Evolutionary conservation across 345 rosid genomes (phyloP), one percentile per base, ranked within the genome.

Genomic region (Dipteronia dyeriana): DNA sequence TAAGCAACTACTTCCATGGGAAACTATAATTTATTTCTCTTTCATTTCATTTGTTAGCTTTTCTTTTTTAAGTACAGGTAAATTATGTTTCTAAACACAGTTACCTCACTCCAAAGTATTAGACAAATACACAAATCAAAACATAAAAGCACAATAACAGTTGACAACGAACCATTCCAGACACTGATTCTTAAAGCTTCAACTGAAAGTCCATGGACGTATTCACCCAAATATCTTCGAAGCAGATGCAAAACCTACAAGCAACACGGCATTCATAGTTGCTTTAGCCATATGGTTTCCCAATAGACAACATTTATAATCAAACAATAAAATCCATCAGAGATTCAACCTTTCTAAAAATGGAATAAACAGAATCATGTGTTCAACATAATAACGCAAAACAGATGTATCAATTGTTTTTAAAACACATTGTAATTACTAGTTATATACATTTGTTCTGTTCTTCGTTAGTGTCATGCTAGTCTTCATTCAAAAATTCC

Each of bases 151-250:
- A 61, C 13, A n/a, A 17, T 10, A 38, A 64, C 49, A 57, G 74
- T 34, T 49, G 7, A 75, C 72, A 53, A 65, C 82, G 20, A 79
- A 96, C 99, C 99, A 88, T 92, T 96, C 99, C 99, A 96, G 71
- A 96, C 98, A 82, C 99, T 94, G 84, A 96, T 96, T 79, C 95
- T 82, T 84, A 96, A 80, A 78, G 97, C 97, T 87, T 96, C 99
- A 14, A 76, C 82, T 1, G 99, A 96, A 71, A 96, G 98, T 74
- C 97, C 99, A 39, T 94, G 93, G 56, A 96, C 99, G 79, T 96
- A 94, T 81, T 96, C 98, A 17, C 99, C 98, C 85, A 96, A 86
- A 84, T 96, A 96, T 85, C 87, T 91, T 82, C 95, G 97, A 84
- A 96, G 99, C 95, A 96, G 86, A 83, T 91, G 98, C 73, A 96